Percentiles rank a stretch among this genome's conserved stretches.
Conservation (phyloP, 768 basidiomycete species). For the Pulveroboletus sp. region DNA sequence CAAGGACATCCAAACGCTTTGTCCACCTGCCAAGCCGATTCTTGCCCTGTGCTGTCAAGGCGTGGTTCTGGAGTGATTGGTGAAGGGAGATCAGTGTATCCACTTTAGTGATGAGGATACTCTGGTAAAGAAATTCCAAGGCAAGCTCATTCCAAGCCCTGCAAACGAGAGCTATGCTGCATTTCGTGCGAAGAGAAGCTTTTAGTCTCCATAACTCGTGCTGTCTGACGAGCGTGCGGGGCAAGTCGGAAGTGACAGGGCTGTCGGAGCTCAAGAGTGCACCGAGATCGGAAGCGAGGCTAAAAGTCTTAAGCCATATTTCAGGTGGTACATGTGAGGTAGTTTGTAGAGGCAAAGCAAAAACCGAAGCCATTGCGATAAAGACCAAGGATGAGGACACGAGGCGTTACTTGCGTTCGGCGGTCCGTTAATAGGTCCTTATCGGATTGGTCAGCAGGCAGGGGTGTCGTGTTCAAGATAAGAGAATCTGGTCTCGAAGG, state of each 20-base stretch:
- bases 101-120: conserved; percentile 19
- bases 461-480: background rate
- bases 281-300: conserved; percentile 13
- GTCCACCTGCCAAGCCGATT: conserved; percentile 24
- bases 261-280: conserved; percentile 9
- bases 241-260: conserved; percentile 16
- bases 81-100: conserved; percentile 13
- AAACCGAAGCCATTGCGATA: conserved; percentile 10
- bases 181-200: conserved; percentile 22
- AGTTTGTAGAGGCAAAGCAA: background rate
- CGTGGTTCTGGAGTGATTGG: conserved; percentile 9
- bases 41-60: conserved; percentile 2
- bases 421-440: background rate
- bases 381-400: background rate
- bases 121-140: conserved; percentile 20
- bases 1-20: conserved; percentile 23
- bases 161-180: conserved; percentile 22
- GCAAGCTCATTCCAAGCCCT: conserved; percentile 21
- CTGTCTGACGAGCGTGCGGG: conserved; percentile 13
- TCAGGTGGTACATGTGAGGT: conserved; percentile 23
- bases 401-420: background rate
- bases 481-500: background rate
- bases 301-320: conserved; percentile 27
- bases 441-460: background rate
- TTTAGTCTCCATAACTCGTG: conserved; percentile 13